Evolutionary conservation across 805 yeast genomes (phyloP).

Genomic region (Starmerella vitae): DNA sequence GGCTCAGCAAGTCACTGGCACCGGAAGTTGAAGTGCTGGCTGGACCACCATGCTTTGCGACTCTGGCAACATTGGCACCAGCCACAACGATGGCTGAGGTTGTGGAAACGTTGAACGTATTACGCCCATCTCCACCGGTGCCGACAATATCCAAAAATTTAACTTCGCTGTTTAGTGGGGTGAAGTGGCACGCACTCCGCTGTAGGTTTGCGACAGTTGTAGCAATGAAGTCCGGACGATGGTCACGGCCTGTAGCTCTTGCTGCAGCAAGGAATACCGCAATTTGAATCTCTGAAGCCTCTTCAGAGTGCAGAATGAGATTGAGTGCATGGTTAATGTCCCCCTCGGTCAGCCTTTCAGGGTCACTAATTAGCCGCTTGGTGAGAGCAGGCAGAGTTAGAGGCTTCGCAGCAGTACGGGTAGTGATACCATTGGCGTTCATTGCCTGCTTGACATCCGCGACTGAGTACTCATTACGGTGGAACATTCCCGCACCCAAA

Average conservation of each 20-base stretch:
- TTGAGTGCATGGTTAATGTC: conserved; percentile 56
- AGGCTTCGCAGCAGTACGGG: too few species aligned
- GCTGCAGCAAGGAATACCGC: conserved; percentile 70
- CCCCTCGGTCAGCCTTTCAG: conserved; percentile 47
- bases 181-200: conserved; percentile 31
- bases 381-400: conserved; percentile 29
- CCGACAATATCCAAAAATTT: conserved; percentile 86
- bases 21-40: conserved; percentile 91
- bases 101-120: conserved; percentile 92
- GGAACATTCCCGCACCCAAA: conserved; percentile 97
- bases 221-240: conserved; percentile 66
- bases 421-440: conserved; percentile 37
- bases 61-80: conserved; percentile 56
- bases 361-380: conserved; percentile 46
- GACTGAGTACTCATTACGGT: conserved; percentile 84
- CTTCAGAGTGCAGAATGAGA: conserved; percentile 27
- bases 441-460: conserved; percentile 64
- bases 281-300: conserved; percentile 54
- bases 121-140: conserved; percentile 97
- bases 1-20: conserved; percentile 72
- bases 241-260: conserved; percentile 62
- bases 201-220: conserved; percentile 69
- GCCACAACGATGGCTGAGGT: conserved; percentile 90
- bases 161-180: conserved; percentile 20
- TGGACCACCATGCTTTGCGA: conserved; percentile 95